Evolutionary conservation across 345 rosid genomes (phyloP), one percentile per base, ranked within the genome.

Genomic region (Corchorus capsularis): DNA sequence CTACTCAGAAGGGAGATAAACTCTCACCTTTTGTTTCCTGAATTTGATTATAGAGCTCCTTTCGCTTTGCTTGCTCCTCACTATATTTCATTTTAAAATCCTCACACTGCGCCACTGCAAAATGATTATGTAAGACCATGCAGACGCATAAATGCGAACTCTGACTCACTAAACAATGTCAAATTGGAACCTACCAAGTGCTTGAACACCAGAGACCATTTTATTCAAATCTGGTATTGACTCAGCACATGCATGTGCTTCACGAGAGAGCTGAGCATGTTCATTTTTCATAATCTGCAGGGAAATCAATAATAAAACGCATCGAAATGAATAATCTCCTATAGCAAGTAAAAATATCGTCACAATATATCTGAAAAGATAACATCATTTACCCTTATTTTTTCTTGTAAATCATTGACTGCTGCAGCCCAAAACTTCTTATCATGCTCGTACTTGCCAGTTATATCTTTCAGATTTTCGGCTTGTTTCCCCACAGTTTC

Each of bases 201-300:
- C 92, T 80, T 93, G 97, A 82, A 95, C 97, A 57, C 90, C 98
- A 78, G 63, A 82, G 72, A 92, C 93, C 99, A 95, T 95, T 77
- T 87, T 92, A 75, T 82, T 86, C 84, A 95, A 69, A 32, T 90
- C 90, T 0, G 97, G 97, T 81, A 95, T 88, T 17, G 98, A 89
- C 76, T 86, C 92, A 17, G 82, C 89, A 72, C 98, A 95, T 64
- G 88, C 87, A 76, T 91, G 97, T 77, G 99, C 99, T 77, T 92
- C 91, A 12, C 52, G 83, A 32, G 94, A 87, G 76, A 95, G 93
- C 82, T 75, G 89, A 78, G 85, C 82, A 65, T 95, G 99, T 81
- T 93, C 96, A 78, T 82, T 86, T 81, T 93, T 92, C 97, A 95
- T 88, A 52, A 79, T 85, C 99, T 95, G 82, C 78, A 75, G 15